phyloP scores from a whole-genome alignment of 2,329 filamentous ascomycete species.

The Arachnopeziza araneosa region DNA sequence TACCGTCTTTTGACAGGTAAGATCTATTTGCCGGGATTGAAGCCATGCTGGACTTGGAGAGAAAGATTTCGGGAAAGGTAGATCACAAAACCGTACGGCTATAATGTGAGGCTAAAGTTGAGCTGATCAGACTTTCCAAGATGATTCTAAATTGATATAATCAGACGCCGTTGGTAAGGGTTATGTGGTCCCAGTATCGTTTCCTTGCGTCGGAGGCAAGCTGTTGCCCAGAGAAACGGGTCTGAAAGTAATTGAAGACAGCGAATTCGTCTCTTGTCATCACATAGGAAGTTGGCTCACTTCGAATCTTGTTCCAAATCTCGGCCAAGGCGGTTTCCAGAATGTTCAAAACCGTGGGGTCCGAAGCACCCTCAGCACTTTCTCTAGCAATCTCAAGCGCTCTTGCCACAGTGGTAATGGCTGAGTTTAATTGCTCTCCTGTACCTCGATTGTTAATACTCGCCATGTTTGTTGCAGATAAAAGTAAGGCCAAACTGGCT shows the following conservation, averaged over 20 bases:
- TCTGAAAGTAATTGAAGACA: conserved; percentile 79
- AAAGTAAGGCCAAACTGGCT: background rate
- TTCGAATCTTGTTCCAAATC: conserved; percentile 64
- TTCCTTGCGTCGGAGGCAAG: conserved; percentile 43
- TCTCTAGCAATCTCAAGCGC: conserved; percentile 74
- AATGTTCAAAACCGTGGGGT: conserved; percentile 56
- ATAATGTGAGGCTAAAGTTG: background rate
- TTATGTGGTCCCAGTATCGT: conserved; percentile 48
- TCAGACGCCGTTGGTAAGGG: conserved; percentile 14
- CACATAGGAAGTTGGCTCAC: conserved; percentile 63
- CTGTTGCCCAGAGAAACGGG: conserved; percentile 52
- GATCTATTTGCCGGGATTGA: no score
- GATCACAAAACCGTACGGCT: background rate
- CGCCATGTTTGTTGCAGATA: conserved; percentile 19
- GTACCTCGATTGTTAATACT: conserved; percentile 14
- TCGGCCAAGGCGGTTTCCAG: conserved; percentile 59
- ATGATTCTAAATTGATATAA: background rate
- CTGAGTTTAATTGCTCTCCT: conserved; percentile 8
- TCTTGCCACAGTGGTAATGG: conserved; percentile 44
- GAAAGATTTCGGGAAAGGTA: background rate
- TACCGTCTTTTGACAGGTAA: background rate
- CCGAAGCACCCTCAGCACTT: conserved; percentile 58
- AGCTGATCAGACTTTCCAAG: background rate
- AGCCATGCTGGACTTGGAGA: background rate
- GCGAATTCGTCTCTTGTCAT: conserved; percentile 75